These are phyloP conservation scores for Penicillium capsulatum DNA, from an alignment of 2,329 filamentous ascomycete genomes.

Conservation along the genomic window DNA sequence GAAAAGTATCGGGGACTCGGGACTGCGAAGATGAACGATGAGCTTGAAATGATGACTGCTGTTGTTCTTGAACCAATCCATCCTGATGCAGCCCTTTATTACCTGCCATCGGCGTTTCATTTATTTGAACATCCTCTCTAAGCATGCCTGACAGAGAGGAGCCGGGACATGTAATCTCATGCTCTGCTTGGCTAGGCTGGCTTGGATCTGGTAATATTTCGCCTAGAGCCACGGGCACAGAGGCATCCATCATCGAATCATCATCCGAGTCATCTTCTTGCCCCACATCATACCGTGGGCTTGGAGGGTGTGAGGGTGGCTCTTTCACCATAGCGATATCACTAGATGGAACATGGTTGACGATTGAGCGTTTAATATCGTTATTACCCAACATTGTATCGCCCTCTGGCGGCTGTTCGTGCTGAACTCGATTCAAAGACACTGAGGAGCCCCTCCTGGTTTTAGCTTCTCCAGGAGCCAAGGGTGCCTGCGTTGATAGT, in stretches of 20 bases:
- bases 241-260: conserved; percentile 36
- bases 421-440: too few species aligned
- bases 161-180: conserved; percentile 21
- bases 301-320: too few species aligned
- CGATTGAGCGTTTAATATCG: too few species aligned
- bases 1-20: conserved; percentile 33
- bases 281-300: too few species aligned
- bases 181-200: conserved; percentile 22
- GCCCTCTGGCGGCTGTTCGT: too few species aligned
- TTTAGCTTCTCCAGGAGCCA: too few species aligned
- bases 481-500: too few species aligned
- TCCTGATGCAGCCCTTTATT: conserved; percentile 8
- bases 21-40: conserved; percentile 34
- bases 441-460: too few species aligned
- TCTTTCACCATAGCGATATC: too few species aligned
- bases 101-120: conserved; percentile 26
- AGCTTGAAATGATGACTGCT: conserved; percentile 19
- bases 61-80: conserved; percentile 2
- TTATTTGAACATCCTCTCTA: conserved; percentile 29
- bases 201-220: conserved; percentile 21
- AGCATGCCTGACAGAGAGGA: conserved; percentile 18
- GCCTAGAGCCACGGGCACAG: conserved; percentile 31
- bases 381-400: too few species aligned
- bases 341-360: too few species aligned
- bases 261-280: conserved; percentile 19